These are phyloP conservation scores for Tubosaeta sp. DNA, from an alignment of 768 basidiomycete species.

Conservation along the genomic window DNA sequence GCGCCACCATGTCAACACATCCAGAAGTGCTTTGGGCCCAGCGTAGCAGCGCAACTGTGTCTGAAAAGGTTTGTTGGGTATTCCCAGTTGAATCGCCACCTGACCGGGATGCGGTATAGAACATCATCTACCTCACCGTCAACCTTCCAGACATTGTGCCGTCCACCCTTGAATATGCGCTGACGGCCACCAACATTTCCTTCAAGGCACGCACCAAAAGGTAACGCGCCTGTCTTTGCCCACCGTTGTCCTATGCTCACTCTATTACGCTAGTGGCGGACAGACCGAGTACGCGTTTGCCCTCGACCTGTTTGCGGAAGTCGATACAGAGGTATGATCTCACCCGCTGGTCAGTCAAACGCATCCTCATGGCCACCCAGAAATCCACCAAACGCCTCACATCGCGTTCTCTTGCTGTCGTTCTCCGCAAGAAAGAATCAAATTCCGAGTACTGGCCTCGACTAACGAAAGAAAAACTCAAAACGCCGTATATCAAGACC, in stretches of 20 bases:
- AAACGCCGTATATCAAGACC: slow-evolving; percentile 82
- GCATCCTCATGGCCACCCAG: slow-evolving; percentile 10
- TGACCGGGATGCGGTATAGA: slow-evolving; percentile 43
- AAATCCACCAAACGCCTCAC: slow-evolving; percentile 47
- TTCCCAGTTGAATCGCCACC: neutral
- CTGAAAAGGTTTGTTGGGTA: slow-evolving; percentile 57
- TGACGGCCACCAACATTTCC: slow-evolving; percentile 53
- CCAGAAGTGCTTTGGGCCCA: slow-evolving; percentile 97
- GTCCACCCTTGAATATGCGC: slow-evolving; percentile 51
- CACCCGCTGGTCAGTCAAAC: neutral
- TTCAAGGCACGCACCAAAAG: slow-evolving; percentile 64
- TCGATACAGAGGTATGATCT: slow-evolving; percentile 63
- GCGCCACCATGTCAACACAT: slow-evolving; percentile 44
- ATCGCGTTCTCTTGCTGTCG: slow-evolving; percentile 60
- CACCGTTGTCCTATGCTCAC: slow-evolving; percentile 4
- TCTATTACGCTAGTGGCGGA: slow-evolving; percentile 31
- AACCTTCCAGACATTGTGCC: slow-evolving; percentile 74
- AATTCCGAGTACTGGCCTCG: slow-evolving; percentile 88
- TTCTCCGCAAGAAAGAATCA: slow-evolving; percentile 77
- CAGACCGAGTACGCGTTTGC: slow-evolving; percentile 70
- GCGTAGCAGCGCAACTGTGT: slow-evolving; percentile 63
- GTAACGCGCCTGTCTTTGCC: slow-evolving; percentile 35
- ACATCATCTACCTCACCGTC: slow-evolving; percentile 79
- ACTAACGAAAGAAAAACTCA: slow-evolving; percentile 83
- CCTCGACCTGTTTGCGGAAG: slow-evolving; percentile 70